Percentiles rank a stretch among this genome's conserved stretches.
phyloP scores from a whole-genome alignment of 306 rosid genomes.

The Chamaecrista fasciculata region DNA sequence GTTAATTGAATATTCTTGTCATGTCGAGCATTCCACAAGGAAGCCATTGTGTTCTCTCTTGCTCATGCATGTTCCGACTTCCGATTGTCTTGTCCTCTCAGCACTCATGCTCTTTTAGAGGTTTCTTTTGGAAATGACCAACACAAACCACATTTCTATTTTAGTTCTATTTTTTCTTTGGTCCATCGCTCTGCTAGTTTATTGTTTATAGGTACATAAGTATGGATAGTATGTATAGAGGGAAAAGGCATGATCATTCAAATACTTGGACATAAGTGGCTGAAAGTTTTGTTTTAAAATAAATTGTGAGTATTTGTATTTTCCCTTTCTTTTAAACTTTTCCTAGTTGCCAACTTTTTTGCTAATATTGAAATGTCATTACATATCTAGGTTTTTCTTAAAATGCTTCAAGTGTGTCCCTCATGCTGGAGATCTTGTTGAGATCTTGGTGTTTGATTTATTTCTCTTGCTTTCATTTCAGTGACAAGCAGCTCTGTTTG shows the following conservation, averaged over 20 bases:
- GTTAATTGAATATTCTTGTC: not conserved
- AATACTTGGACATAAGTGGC: conserved; percentile 1
- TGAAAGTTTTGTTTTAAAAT: not conserved
- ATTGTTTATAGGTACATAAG: not conserved
- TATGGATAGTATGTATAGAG: not conserved
- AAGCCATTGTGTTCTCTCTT: not conserved
- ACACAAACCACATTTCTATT: not conserved
- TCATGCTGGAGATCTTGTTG: not conserved
- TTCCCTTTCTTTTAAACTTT: not conserved
- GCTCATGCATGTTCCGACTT: not conserved
- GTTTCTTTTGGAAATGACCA: not conserved
- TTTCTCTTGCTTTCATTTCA: conserved; percentile 47
- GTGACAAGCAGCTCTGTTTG: conserved; percentile 98
- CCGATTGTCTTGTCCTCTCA: too few species aligned
- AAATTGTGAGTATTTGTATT: not conserved
- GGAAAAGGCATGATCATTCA: not conserved
- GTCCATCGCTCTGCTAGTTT: not conserved
- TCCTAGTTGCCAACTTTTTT: not conserved
- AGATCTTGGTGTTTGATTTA: conserved; percentile 30
- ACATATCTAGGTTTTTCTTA: not conserved
- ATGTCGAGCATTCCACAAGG: not conserved
- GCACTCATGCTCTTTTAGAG: not conserved
- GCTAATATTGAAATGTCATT: not conserved
- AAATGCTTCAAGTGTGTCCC: not conserved
- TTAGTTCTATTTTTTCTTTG: not conserved